Evolutionary conservation across 1,284 basidiomycete species (phyloP).

Genomic region (Puccinia novopanici): DNA sequence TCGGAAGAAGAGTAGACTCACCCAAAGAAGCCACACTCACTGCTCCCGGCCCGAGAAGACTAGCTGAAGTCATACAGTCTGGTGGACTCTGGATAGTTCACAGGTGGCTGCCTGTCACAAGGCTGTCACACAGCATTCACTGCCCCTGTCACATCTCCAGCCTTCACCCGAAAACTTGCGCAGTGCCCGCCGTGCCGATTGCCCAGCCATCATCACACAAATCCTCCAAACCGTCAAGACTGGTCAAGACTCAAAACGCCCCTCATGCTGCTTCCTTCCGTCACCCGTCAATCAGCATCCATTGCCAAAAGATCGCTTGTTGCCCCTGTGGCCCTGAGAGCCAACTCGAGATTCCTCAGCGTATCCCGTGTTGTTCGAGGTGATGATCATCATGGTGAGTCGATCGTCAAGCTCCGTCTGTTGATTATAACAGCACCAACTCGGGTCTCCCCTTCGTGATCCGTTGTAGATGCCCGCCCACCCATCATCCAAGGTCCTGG

Average conservation of each 20-base stretch:
- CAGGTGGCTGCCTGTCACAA: too few species aligned
- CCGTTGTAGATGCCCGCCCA: conserved; percentile 58
- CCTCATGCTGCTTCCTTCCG: conserved; percentile 17
- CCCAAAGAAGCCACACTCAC: too few species aligned
- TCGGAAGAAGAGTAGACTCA: too few species aligned
- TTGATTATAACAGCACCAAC: not conserved
- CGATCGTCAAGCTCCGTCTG: conserved; percentile 60
- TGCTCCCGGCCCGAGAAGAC: too few species aligned
- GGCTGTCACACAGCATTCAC: too few species aligned
- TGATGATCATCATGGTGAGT: conserved; percentile 66
- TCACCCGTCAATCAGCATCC: conserved; percentile 22
- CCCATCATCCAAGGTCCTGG: conserved; percentile 75
- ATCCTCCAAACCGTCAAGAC: not conserved
- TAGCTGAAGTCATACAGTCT: too few species aligned
- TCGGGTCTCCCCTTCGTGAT: conserved; percentile 32
- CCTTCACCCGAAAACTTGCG: too few species aligned
- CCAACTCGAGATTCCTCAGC: conserved; percentile 16
- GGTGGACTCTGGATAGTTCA: too few species aligned
- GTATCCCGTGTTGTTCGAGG: conserved; percentile 60
- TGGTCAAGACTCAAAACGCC: not conserved
- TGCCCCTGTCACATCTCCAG: too few species aligned
- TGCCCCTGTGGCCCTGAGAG: conserved; percentile 1
- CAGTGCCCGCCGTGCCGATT: too few species aligned
- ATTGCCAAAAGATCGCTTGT: not conserved
- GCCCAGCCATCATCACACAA: too few species aligned